These are phyloP conservation scores for Avena insularis DNA, from an alignment of 176 grass and related monocot genomes.

Conservation along the genomic window DNA sequence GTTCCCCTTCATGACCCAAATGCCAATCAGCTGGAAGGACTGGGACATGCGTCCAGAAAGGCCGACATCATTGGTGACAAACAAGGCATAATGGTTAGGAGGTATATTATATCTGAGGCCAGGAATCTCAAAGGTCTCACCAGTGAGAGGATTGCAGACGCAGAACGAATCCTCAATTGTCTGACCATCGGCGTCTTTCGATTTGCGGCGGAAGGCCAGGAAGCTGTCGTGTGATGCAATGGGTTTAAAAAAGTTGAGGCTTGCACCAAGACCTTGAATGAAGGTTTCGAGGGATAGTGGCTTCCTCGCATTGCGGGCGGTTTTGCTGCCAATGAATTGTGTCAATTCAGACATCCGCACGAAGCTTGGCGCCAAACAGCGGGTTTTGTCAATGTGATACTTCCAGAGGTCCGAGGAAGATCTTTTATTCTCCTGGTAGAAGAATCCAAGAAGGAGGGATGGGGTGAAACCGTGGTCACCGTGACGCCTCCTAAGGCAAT, in stretches of 20 bases:
- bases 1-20: conserved; percentile 19
- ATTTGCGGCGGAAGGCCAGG: conserved; percentile 1
- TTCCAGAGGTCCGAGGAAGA: conserved; percentile 20
- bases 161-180: not conserved
- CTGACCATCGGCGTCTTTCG: not conserved
- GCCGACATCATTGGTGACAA: conserved; percentile 33
- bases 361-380: conserved; percentile 41
- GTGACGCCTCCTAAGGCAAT: conserved; percentile 10
- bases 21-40: conserved; percentile 34
- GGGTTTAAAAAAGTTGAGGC: conserved; percentile 46
- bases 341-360: conserved; percentile 18
- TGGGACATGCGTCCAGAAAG: not conserved
- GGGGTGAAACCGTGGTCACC: conserved; percentile 36
- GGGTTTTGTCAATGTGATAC: conserved; percentile 32
- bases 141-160: conserved; percentile 37
- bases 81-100: conserved; percentile 24
- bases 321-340: conserved; percentile 7
- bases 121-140: conserved; percentile 24
- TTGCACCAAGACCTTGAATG: conserved; percentile 21
- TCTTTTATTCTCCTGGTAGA: conserved; percentile 17
- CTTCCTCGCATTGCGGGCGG: not conserved
- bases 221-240: conserved; percentile 42
- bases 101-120: not conserved
- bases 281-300: conserved; percentile 29
- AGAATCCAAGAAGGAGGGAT: conserved; percentile 45